These are phyloP conservation scores for Taiozyma onychis DNA, from an alignment of 1,139 yeast genomes.

Conservation along the genomic window DNA sequence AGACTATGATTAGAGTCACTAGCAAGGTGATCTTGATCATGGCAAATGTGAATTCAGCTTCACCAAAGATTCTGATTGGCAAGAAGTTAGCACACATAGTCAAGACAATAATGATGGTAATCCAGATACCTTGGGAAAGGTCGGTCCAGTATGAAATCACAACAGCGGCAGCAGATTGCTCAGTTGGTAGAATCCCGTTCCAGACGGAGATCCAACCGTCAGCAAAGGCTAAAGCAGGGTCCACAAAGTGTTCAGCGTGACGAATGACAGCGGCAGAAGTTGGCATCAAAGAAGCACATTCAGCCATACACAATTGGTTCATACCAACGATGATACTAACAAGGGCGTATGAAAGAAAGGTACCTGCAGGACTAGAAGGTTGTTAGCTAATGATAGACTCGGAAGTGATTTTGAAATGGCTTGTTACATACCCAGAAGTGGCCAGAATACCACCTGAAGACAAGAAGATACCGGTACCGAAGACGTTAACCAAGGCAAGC, in stretches of 20 bases:
- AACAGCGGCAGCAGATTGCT: conserved; percentile 72
- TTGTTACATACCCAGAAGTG: conserved; percentile 31
- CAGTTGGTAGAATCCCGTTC: conserved; percentile 55
- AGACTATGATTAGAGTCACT: conserved; percentile 44
- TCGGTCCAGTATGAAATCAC: conserved; percentile 53
- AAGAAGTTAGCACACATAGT: conserved; percentile 37
- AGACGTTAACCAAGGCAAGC: conserved; percentile 33
- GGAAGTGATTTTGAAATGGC: not conserved
- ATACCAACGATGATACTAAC: conserved; percentile 42
- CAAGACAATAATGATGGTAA: conserved; percentile 39
- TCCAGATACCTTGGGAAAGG: conserved; percentile 39
- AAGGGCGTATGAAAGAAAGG: conserved; percentile 42
- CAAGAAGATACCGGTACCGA: conserved; percentile 53
- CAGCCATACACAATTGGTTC: conserved; percentile 28
- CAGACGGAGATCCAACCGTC: conserved; percentile 71
- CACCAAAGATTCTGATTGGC: conserved; percentile 48
- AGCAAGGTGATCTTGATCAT: conserved; percentile 41
- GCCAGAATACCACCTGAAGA: conserved; percentile 50
- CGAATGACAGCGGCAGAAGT: conserved; percentile 28
- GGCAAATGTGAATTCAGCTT: conserved; percentile 41
- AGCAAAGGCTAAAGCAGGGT: conserved; percentile 70
- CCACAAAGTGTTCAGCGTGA: conserved; percentile 36
- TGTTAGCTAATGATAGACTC: not conserved
- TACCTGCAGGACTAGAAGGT: conserved; percentile 38
- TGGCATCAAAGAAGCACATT: conserved; percentile 31